Base-by-base conservation (phyloP, 1,284 basidiomycete genomes). In the Ganoderma sp. region DNA sequence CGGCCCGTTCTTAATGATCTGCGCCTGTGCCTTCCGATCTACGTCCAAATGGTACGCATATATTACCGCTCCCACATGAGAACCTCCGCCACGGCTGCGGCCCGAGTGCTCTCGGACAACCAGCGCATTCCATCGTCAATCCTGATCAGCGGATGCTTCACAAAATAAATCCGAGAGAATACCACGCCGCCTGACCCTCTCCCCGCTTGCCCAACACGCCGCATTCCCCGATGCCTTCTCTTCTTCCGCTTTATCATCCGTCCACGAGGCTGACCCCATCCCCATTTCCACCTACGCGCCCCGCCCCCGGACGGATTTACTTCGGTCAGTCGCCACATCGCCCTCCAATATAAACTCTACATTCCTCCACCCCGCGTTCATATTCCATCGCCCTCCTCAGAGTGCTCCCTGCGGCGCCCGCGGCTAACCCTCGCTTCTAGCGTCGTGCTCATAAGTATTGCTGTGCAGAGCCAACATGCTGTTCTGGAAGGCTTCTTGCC, bases 391-490 rank as follows among this genome's bases (percentile, higher is more conserved):
- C 34, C 43, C 32, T 64, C 39, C 41, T 50, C 41, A 32, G 48
- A 52, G 22, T 15, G 34, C 41, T 61, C 28, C 61, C 59, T 64
- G n/a, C 50, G 10, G 63, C 37, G 8, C 41, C 42, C 52, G 43
- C 61, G 43, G 66, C 54, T 39, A 22, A 43, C 12, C 42, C 43
- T 62, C 17, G 63, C 67, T 68, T 68, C 67, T 68, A 68, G 63
- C 45, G 63, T 67, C 42, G 65, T 45, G 45, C 62, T 64, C 64
- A 14, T 52, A 52, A 52, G 48, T 52, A 52, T 62, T 65, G 65
- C 65, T 65, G 66, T 65, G 67, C 66, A 59, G 61, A 65, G 68
- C 65, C 68, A 59, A 34, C 63, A 70, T 66, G 61, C 58, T 72
- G 63, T 68, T 75, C 66, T 67, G 66, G 71, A 66, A 67, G 59